Percentiles rank a stretch among this genome's conserved stretches.
phyloP scores from a whole-genome alignment of 2,329 filamentous ascomycete species.

The Colletotrichum agaves region DNA sequence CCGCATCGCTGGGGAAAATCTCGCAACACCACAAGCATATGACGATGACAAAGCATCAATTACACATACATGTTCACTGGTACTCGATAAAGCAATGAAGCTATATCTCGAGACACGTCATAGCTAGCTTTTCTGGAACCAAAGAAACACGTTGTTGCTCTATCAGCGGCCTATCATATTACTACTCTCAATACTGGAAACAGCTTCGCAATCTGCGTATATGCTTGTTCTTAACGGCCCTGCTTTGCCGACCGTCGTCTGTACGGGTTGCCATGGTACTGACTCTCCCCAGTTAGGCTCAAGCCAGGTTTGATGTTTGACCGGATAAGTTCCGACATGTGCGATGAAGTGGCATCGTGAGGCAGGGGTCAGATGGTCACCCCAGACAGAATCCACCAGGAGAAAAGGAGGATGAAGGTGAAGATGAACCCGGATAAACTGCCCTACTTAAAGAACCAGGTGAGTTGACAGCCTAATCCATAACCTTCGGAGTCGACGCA shows the following conservation, averaged over 20 bases:
- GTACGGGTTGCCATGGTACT: not conserved
- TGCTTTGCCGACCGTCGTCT: not conserved
- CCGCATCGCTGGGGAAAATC: constrained; percentile 4
- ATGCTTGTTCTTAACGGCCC: not conserved
- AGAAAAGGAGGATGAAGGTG: not conserved
- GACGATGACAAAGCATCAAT: constrained; percentile 26
- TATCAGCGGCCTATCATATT: constrained; percentile 21
- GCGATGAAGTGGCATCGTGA: not conserved
- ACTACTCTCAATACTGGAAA: constrained; percentile 10
- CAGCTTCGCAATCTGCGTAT: not conserved
- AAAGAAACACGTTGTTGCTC: constrained; percentile 26
- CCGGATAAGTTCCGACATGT: not conserved
- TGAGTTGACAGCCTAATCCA: not conserved
- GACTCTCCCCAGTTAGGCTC: not conserved
- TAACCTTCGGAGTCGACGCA: too few species aligned
- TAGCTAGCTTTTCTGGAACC: constrained; percentile 38
- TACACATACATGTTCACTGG: constrained; percentile 6
- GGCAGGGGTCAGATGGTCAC: not conserved
- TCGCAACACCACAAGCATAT: constrained; percentile 5
- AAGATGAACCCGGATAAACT: not conserved
- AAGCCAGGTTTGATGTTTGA: not conserved
- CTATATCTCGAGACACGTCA: constrained; percentile 38
- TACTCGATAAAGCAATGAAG: constrained; percentile 35
- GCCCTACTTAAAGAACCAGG: not conserved
- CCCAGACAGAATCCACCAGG: not conserved